Conservation (phyloP, 768 basidiomycete genomes). For the Lanmaoa pseudosensibilis region DNA sequence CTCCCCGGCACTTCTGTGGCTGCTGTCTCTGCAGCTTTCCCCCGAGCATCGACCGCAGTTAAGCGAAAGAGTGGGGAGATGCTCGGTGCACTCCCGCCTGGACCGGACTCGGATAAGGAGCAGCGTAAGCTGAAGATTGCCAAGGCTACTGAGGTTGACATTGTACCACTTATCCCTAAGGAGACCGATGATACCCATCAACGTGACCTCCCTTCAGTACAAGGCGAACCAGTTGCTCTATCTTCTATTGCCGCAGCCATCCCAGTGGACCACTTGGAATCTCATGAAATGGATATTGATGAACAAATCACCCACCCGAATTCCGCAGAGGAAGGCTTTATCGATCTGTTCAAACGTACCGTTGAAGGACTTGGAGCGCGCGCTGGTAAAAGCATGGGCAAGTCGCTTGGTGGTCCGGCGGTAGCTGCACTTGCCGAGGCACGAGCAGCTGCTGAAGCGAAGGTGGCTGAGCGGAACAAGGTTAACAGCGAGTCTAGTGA, state of each 20-base stretch:
- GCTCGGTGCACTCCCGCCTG: slow-evolving; percentile 20
- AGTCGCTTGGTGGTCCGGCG: slow-evolving; percentile 56
- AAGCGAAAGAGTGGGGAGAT: slow-evolving; percentile 72
- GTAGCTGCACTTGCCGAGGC: slow-evolving; percentile 66
- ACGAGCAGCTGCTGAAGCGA: slow-evolving; percentile 62
- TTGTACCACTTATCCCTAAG: slow-evolving; percentile 22
- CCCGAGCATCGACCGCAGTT: slow-evolving; percentile 28
- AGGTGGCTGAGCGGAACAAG: slow-evolving; percentile 63
- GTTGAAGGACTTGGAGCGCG: slow-evolving; percentile 66
- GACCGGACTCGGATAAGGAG: slow-evolving; percentile 35
- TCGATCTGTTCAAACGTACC: slow-evolving; percentile 69
- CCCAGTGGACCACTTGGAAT: slow-evolving; percentile 16
- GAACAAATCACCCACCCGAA: slow-evolving; percentile 11
- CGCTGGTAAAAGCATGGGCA: slow-evolving; percentile 55
- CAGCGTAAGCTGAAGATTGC: slow-evolving; percentile 49
- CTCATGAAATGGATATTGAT: slow-evolving; percentile 26
- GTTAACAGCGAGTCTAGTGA: slow-evolving; percentile 36
- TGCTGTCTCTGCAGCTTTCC: slow-evolving; percentile 3
- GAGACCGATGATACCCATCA: slow-evolving; percentile 8
- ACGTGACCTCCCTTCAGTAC: slow-evolving; percentile 1
- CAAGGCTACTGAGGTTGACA: slow-evolving; percentile 44
- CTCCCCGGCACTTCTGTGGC: slow-evolving; percentile 15
- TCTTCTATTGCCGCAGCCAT: not conserved
- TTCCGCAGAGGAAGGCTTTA: slow-evolving; percentile 44
- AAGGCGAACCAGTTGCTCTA: not conserved